A percentile compares a stretch with the other conserved stretches of the same genome.
Conservation (phyloP, 176 grass and related monocot genomes). For the Olyra latifolia region DNA sequence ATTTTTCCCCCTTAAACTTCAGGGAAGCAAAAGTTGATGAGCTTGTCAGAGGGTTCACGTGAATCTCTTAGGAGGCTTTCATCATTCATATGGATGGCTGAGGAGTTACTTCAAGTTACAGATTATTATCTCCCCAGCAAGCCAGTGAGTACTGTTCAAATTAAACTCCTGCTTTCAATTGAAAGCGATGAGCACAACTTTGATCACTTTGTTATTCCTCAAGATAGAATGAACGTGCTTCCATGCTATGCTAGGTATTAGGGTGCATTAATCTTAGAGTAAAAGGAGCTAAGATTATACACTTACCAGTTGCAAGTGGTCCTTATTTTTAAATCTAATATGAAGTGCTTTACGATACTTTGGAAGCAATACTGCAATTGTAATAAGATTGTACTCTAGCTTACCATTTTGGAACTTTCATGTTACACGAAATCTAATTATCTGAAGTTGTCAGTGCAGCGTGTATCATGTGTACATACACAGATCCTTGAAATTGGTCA, state of each 20-base stretch:
- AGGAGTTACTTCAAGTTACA: conserved; percentile 92
- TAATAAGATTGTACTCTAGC: neutral
- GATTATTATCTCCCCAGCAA: conserved; percentile 84
- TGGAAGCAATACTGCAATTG: neutral
- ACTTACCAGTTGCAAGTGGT: neutral
- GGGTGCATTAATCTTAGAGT: neutral
- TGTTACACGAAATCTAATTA: conserved; percentile 42
- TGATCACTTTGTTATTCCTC: neutral
- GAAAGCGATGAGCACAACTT: neutral
- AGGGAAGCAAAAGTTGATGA: conserved; percentile 94
- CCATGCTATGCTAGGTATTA: neutral
- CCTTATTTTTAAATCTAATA: neutral
- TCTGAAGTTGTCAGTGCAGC: conserved; percentile 61
- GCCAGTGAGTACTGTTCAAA: conserved; percentile 59
- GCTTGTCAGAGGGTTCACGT: conserved; percentile 76
- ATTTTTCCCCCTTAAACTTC: conserved; percentile 12
- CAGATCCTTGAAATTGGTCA: conserved; percentile 91
- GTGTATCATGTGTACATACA: conserved; percentile 95
- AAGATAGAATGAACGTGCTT: neutral
- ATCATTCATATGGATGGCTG: conserved; percentile 95
- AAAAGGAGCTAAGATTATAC: neutral
- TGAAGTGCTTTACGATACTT: conserved; percentile 20
- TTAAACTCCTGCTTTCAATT: conserved; percentile 8
- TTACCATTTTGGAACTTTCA: neutral
- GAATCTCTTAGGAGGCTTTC: conserved; percentile 91